Evolutionary conservation across 176 grass and related monocot species (phyloP), one percentile per base, ranked within the genome.

Genomic region (Tuctoria greenei): DNA sequence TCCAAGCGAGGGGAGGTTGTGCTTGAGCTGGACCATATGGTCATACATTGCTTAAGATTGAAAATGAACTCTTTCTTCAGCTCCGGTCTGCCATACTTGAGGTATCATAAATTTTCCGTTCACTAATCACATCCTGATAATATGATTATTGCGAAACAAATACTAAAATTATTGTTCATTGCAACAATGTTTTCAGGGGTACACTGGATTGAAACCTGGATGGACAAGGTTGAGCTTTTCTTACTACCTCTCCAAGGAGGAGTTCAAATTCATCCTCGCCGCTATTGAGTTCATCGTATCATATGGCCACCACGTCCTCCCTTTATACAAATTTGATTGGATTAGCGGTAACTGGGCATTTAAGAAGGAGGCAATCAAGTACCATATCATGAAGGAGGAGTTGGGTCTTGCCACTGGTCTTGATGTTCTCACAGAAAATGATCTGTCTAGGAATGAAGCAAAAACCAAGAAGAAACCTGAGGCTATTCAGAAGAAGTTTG

Each of bases 1-100:
- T 96, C 68, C 92, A 96, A 56, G 86, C 89, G 4, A 87, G 89
- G 25, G 92, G 92, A 1, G 92, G 92, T 1, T 96, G 92, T 25
- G 86, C 88, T 0, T 96, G 92, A 16, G 89, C 92, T 2, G 78
- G 86, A 0, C 92, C 92, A 0, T 96, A 96, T 24, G 92, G 89
- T 0, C 92, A 96, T 51, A 46, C 72, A 38, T 71, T 96, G 57
- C 92, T 96, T 17, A 39, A 46, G 2, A 70, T 96, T 0, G 64
- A 85, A 20, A 12, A 72, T 8, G 73, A 77, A 0, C 78, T 85
- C 28, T 96, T 86, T 0, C 86, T 83, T 64, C 79, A 58, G 59
- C 79, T 96, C 39, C 81, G 89, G 9, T 91, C 89, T 0, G 69
- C 80, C 8, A 87, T 96, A 40, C 73, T 79, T 10, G 41, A 85